Percentiles rank a stretch among this genome's conserved stretches.
Evolutionary conservation across 805 yeast species (phyloP).

Genomic region (Candida maesae): DNA sequence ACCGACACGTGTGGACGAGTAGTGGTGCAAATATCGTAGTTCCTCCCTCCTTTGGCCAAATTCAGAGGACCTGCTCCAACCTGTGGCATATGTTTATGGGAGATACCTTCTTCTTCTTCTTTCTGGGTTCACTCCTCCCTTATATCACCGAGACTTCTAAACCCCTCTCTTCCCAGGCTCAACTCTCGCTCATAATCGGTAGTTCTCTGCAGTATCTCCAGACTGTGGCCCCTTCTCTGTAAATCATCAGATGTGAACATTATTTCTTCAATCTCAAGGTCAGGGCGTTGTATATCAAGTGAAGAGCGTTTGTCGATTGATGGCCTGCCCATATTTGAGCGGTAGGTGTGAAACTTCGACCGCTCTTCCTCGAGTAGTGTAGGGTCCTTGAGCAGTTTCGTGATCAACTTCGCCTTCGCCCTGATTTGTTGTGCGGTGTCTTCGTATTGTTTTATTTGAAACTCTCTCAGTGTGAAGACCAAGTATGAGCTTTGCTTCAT

Average conservation of each 20-base stretch:
- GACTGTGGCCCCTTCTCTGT: constrained; percentile 25
- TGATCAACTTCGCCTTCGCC: constrained; percentile 34
- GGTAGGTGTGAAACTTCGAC: constrained; percentile 35
- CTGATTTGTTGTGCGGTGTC: constrained; percentile 34
- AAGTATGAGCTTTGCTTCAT: constrained; percentile 37
- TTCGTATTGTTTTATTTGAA: constrained; percentile 25
- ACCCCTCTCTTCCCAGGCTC: constrained; percentile 6
- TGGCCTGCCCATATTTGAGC: constrained; percentile 41
- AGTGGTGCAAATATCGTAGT: too few species aligned
- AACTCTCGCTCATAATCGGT: constrained; percentile 7
- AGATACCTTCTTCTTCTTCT: too few species aligned
- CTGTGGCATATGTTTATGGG: too few species aligned
- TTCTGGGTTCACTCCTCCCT: constrained; percentile 18
- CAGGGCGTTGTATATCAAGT: constrained; percentile 19
- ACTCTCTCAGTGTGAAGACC: constrained; percentile 28
- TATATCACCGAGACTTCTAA: constrained; percentile 20
- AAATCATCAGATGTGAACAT: background rate
- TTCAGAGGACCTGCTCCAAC: too few species aligned
- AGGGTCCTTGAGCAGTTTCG: constrained; percentile 31
- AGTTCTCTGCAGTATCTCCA: constrained; percentile 25
- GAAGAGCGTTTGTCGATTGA: constrained; percentile 30
- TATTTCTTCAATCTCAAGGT: constrained; percentile 10
- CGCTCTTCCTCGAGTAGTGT: constrained; percentile 37
- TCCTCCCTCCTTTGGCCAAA: too few species aligned
- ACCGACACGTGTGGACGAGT: too few species aligned